Conservation (phyloP, 345 rosid genomes). For the Sapria himalayana region DNA sequence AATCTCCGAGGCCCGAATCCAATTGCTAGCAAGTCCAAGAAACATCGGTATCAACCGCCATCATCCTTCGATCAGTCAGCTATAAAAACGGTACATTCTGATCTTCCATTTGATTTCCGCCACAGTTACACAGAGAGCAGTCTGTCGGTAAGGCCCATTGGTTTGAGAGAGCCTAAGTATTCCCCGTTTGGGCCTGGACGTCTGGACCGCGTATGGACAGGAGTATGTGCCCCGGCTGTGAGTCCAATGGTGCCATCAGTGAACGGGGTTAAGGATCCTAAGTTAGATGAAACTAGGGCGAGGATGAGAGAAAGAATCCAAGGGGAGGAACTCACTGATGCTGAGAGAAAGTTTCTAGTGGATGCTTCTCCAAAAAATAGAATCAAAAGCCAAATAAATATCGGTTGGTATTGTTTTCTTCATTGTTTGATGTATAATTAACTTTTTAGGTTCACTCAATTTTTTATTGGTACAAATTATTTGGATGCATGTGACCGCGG, state of each 20-base stretch:
- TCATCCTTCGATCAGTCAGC: slow-evolving; percentile 43
- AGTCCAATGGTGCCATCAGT: slow-evolving; percentile 37
- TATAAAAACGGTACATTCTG: slow-evolving; percentile 24
- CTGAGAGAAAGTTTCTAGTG: slow-evolving; percentile 67
- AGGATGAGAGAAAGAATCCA: slow-evolving; percentile 34
- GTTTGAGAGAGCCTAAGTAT: slow-evolving; percentile 83
- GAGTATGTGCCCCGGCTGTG: slow-evolving; percentile 69
- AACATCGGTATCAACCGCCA: slow-evolving; percentile 51
- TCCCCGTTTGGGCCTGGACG: slow-evolving; percentile 84
- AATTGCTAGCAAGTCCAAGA: slow-evolving; percentile 11
- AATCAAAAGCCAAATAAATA: slow-evolving; percentile 54
- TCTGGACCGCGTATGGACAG: slow-evolving; percentile 65
- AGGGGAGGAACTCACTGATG: slow-evolving; percentile 37
- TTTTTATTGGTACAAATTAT: too few relatives aligned
- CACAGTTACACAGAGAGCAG: slow-evolving; percentile 78
- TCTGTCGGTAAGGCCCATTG: slow-evolving; percentile 49
- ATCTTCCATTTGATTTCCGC: slow-evolving; percentile 70
- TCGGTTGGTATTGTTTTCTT: slow-evolving; percentile 18
- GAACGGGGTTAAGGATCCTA: slow-evolving; percentile 33
- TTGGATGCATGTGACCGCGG: too few relatives aligned
- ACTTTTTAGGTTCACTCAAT: neutral
- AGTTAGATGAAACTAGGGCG: slow-evolving; percentile 61
- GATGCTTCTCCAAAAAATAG: slow-evolving; percentile 43
- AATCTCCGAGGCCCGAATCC: slow-evolving; percentile 12
- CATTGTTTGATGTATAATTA: neutral